Evolutionary conservation across 306 rosid species (phyloP), one percentile per base, ranked within the genome.

Genomic region (Benincasa hispida): DNA sequence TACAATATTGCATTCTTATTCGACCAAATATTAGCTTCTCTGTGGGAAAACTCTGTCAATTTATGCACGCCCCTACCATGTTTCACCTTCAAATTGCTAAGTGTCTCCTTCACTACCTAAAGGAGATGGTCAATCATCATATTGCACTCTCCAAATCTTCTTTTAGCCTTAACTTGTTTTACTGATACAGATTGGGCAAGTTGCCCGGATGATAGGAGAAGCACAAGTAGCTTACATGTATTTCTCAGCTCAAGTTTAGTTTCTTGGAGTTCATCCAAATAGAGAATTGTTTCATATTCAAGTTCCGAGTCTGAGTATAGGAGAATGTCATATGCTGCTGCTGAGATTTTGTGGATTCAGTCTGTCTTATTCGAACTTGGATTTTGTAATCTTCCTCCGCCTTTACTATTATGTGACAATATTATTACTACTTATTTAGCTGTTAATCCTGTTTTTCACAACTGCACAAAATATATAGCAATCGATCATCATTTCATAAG

Each of bases 131-230:
- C 0, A 1, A 3, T n/a, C 27, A n/a, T n/a, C 28, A 28, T 1
- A 51, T 35, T 6, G 6, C 0, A 1, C 0, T n/a, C 1, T 54
- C 24, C 0, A 7, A 18, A 1, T 0, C n/a, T n/a, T 2, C 25
- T 25, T 54, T 2, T 17, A 19, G 5, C 22, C 1, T 2, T 54
- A 22, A 54, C 25, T 4, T 19, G 37, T 24, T 59, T 11, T 13
- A 59, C 8, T 3, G 37, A 59, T 59, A 37, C 19, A 0, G 37
- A 59, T 10, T 59, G 35, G 66, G 66, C 66, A 0, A 59, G 66
- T 10, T 59, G 34, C 0, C 66, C 19, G 0, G 66, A 59, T 12
- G 37, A 59, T 25, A 27, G n/a, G 0, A 12, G 34, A 1, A 59
- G 66, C 1, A 59, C 66, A 12, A 59, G 66, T 10, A 37, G 66